Evolutionary conservation across 768 basidiomycete species (phyloP).

Genomic region (Suillus decipiens): DNA sequence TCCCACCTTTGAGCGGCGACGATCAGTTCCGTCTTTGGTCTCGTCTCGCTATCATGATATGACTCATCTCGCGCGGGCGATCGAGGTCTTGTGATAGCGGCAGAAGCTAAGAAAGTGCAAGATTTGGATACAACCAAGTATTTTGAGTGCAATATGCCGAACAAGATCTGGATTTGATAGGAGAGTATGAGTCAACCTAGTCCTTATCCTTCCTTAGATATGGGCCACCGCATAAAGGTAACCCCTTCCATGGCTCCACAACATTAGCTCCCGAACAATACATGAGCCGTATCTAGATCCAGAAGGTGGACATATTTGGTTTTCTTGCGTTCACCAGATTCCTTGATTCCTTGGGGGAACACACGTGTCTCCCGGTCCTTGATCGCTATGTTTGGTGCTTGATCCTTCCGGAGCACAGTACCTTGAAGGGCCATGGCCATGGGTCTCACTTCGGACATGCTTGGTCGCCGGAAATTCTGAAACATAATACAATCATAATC

Average conservation of each 20-base stretch:
- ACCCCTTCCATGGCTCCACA: slow-evolving; percentile 35
- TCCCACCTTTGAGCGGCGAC: slow-evolving; percentile 24
- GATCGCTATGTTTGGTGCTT: not conserved
- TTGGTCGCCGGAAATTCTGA: not conserved
- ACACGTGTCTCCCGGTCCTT: slow-evolving; percentile 26
- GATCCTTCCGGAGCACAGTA: not conserved
- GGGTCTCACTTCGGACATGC: not conserved
- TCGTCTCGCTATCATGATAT: slow-evolving; percentile 38
- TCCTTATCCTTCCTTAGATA: slow-evolving; percentile 83
- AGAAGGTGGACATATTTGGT: slow-evolving; percentile 96
- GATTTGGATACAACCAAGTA: slow-evolving; percentile 26
- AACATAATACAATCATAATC: not conserved
- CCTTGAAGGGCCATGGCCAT: not conserved
- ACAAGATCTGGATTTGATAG: slow-evolving; percentile 12
- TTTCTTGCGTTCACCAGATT: slow-evolving; percentile 85
- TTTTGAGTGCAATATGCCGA: slow-evolving; percentile 53
- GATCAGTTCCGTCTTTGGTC: slow-evolving; percentile 26
- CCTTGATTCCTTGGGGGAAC: slow-evolving; percentile 88
- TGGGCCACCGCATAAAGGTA: slow-evolving; percentile 95
- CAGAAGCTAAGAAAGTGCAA: slow-evolving; percentile 23
- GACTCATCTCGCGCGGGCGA: slow-evolving; percentile 35
- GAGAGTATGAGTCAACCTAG: not conserved
- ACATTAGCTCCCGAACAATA: slow-evolving; percentile 39
- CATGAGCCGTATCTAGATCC: slow-evolving; percentile 85
- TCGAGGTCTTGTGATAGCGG: slow-evolving; percentile 21